Percentiles rank a stretch among this genome's conserved stretches.
phyloP scores from a whole-genome alignment of 1,284 basidiomycete species.

The Heterobasidion irregulare region DNA sequence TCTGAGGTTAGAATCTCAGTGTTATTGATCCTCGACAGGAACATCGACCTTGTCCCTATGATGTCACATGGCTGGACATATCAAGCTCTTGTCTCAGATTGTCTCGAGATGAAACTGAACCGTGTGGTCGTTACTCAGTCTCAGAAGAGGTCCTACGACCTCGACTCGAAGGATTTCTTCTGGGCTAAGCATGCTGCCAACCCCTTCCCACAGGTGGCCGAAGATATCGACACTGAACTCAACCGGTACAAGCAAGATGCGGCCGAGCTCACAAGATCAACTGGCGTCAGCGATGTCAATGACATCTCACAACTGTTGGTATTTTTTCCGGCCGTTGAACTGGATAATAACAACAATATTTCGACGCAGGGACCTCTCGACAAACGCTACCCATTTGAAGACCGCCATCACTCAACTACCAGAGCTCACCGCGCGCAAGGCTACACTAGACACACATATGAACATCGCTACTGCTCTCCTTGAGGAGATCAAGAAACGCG shows the following conservation, averaged over 20 bases:
- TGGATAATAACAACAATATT: conserved; percentile 2
- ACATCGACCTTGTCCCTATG: conserved; percentile 93
- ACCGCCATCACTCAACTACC: conserved; percentile 98
- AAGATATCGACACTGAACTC: conserved; percentile 92
- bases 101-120: conserved; percentile 95
- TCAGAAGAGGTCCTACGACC: conserved; percentile 88
- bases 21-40: conserved; percentile 89
- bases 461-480: conserved; percentile 96
- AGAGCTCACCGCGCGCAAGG: conserved; percentile 93
- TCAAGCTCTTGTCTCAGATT: conserved; percentile 96
- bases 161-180: conserved; percentile 98
- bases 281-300: conserved; percentile 92
- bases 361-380: conserved; percentile 71
- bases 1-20: conserved; percentile 40
- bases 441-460: conserved; percentile 97
- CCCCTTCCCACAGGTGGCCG: conserved; percentile 98
- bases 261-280: conserved; percentile 93
- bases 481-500: conserved; percentile 93
- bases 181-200: conserved; percentile 96
- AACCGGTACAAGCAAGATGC: conserved; percentile 96
- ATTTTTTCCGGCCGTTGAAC: conserved; percentile 3
- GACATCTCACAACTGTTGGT: conserved; percentile 89
- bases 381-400: conserved; percentile 93
- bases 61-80: conserved; percentile 99
- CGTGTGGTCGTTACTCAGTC: conserved; percentile 75